Percentiles rank a stretch among this genome's conserved stretches.
Conservation (phyloP, 306 rosid genomes). For the Dalbergia cochinchinensis region DNA sequence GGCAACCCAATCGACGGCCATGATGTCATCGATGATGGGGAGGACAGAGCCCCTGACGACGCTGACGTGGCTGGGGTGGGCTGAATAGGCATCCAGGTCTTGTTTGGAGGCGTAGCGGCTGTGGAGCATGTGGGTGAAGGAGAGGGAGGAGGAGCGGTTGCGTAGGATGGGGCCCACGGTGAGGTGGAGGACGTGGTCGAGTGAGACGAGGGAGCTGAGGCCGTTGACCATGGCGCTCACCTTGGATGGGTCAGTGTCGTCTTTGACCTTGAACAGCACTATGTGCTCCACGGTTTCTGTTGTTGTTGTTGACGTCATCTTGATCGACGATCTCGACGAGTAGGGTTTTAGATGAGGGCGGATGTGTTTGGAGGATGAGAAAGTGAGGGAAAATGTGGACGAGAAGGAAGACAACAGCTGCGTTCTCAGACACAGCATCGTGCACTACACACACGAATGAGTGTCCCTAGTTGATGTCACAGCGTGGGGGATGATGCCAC, state of each 20-base stretch:
- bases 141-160: constrained; percentile 64
- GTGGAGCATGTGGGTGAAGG: constrained; percentile 89
- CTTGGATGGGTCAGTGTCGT: constrained; percentile 69
- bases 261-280: constrained; percentile 88
- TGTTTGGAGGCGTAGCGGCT: constrained; percentile 78
- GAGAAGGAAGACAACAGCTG: constrained; percentile 19
- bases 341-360: constrained; percentile 8
- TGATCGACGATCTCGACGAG: constrained; percentile 41
- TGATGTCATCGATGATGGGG: constrained; percentile 79
- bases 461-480: background rate
- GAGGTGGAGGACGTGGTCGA: constrained; percentile 71
- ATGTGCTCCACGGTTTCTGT: constrained; percentile 67
- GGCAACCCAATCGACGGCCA: constrained; percentile 93
- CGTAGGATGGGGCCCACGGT: constrained; percentile 72
- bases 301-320: constrained; percentile 42
- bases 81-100: constrained; percentile 64
- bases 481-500: background rate
- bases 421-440: constrained; percentile 50
- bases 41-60: constrained; percentile 73
- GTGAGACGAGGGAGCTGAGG: constrained; percentile 62
- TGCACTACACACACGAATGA: background rate
- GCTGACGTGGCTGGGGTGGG: constrained; percentile 69
- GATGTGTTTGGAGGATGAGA: constrained; percentile 47
- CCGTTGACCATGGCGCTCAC: constrained; percentile 64
- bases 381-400: constrained; percentile 37